Conservation (phyloP, 164 flowering plant species). For the Chimonanthus praecox region DNA sequence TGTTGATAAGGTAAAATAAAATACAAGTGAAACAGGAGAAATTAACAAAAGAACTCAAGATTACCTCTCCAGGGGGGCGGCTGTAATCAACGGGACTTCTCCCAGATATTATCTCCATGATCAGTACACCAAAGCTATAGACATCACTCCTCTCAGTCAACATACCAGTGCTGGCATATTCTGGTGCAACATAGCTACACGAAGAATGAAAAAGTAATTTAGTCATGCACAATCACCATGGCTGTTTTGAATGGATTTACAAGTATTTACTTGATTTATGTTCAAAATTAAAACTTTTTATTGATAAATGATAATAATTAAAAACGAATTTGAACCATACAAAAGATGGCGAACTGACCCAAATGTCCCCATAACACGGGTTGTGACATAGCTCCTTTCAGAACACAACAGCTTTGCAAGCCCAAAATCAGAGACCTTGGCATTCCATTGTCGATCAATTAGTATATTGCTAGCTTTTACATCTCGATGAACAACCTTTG, state of each 20-base stretch:
- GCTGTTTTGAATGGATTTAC: background rate
- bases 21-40: background rate
- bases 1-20: background rate
- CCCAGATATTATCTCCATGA: constrained; percentile 93
- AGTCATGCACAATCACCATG: background rate
- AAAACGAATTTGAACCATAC: background rate
- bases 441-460: constrained; percentile 80
- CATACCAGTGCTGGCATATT: constrained; percentile 98
- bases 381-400: constrained; percentile 82
- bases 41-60: background rate
- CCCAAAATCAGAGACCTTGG: constrained; percentile 96
- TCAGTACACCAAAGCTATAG: constrained; percentile 89
- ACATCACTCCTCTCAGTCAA: constrained; percentile 88
- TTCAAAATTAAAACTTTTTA: background rate
- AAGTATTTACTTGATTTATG: too few relatives aligned
- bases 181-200: constrained; percentile 92
- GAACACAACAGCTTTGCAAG: constrained; percentile 88
- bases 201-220: too few relatives aligned
- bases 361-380: constrained; percentile 98
- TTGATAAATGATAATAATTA: background rate
- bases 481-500: constrained; percentile 95
- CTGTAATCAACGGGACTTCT: constrained; percentile 84
- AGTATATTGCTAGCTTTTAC: constrained; percentile 89
- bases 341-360: constrained; percentile 52
- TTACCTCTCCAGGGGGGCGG: constrained; percentile 76